Conservation (phyloP, 2,329 filamentous ascomycete genomes). For the Acarospora socialis region DNA sequence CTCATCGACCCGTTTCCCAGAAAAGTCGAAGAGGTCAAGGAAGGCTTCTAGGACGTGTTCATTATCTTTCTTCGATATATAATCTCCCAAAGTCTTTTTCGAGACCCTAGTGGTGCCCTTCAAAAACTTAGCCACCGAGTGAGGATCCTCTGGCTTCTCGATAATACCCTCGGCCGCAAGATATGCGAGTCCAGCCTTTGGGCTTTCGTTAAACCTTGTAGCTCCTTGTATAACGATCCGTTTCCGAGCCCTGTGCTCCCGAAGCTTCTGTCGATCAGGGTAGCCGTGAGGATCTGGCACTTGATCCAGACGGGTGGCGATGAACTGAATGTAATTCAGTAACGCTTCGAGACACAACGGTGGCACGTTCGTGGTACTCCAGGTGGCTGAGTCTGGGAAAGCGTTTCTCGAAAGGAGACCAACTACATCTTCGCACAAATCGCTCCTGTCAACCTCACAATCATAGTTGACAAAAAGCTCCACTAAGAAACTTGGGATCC, state of each 20-base stretch:
- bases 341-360: constrained; percentile 87
- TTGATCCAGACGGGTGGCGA: constrained; percentile 72
- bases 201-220: constrained; percentile 87
- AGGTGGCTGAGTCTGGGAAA: constrained; percentile 90
- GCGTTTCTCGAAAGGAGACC: constrained; percentile 86
- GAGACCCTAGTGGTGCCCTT: constrained; percentile 77
- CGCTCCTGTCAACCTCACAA: constrained; percentile 79
- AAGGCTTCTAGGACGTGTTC: constrained; percentile 75
- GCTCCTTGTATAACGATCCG: constrained; percentile 78
- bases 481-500: constrained; percentile 87
- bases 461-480: constrained; percentile 98
- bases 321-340: constrained; percentile 78
- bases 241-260: constrained; percentile 64
- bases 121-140: constrained; percentile 72
- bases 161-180: constrained; percentile 79
- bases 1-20: constrained; percentile 75
- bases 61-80: constrained; percentile 79
- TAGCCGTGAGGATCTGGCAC: constrained; percentile 48
- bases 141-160: constrained; percentile 54
- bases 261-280: constrained; percentile 50
- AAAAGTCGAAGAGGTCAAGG: constrained; percentile 76
- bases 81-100: constrained; percentile 84
- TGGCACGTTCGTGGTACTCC: constrained; percentile 97
- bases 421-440: constrained; percentile 91
- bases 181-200: constrained; percentile 76